These are phyloP conservation scores for Amanita exitialis DNA, from an alignment of 768 basidiomycete species.

Conservation along the genomic window DNA sequence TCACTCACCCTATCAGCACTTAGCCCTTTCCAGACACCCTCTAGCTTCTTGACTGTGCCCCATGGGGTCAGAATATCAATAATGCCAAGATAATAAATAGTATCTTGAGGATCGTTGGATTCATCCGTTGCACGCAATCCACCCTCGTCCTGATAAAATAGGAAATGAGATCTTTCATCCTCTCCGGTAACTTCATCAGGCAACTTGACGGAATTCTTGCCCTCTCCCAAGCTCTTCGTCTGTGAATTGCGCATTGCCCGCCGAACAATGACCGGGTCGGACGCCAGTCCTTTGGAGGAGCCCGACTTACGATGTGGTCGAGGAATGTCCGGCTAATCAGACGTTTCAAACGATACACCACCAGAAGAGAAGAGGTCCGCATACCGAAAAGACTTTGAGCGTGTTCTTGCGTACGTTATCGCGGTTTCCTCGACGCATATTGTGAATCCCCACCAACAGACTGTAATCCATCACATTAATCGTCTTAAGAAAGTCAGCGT, in stretches of 20 bases:
- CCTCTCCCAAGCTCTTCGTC: constrained; percentile 53
- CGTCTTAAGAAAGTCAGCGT: constrained; percentile 74
- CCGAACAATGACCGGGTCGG: constrained; percentile 30
- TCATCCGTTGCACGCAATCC: constrained; percentile 89
- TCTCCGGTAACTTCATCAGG: constrained; percentile 52
- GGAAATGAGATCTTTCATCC: constrained; percentile 54
- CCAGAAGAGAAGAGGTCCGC: constrained; percentile 18
- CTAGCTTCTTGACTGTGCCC: constrained; percentile 61
- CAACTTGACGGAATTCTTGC: constrained; percentile 35
- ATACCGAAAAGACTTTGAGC: constrained; percentile 83
- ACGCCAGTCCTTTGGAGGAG: constrained; percentile 69
- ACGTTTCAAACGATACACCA: background rate
- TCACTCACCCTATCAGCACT: constrained; percentile 76
- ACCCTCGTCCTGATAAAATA: constrained; percentile 97
- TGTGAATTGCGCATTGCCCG: constrained; percentile 81
- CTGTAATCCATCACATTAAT: constrained; percentile 96
- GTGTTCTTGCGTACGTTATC: constrained; percentile 90
- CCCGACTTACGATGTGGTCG: constrained; percentile 40
- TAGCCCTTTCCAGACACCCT: constrained; percentile 90
- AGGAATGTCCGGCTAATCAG: constrained; percentile 57
- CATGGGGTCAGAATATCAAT: constrained; percentile 98
- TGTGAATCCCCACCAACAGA: constrained; percentile 89
- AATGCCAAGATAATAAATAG: constrained; percentile 89
- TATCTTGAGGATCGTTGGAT: constrained; percentile 57
- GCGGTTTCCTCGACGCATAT: constrained; percentile 80